Evolutionary conservation across 768 basidiomycete genomes (phyloP), one percentile per base, ranked within the genome.

Genomic region (Collybia sordida): DNA sequence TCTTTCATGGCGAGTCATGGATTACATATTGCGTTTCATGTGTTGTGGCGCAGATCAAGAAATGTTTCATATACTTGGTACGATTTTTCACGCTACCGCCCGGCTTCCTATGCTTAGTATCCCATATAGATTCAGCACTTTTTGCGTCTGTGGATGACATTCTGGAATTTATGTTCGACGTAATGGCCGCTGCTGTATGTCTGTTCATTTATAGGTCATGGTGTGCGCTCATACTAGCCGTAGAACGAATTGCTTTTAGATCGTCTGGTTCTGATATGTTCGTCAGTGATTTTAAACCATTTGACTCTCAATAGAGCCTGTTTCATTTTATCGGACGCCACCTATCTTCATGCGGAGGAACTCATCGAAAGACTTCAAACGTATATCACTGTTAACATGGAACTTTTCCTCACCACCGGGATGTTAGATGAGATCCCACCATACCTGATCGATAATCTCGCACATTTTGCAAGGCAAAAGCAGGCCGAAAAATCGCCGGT

Each of bases 181-280:
- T 98, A 14, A 81, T 97, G 66, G 85, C 86, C 28, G 86, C 83
- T 15, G 92, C 94, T 28, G 93, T 94, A 63, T 64, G 81, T 72
- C 23, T 1, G 14, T 6, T 51, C 19, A n/a, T 21, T 9, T 1
- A 5, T 31, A 17, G 14, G 8, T 24, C 17, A 3, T 41, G 14
- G 23, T 45, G 24, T 31, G 58, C 43, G 3, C 18, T 59, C 18
- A 59, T 42, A 8, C 4, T 7, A 8, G 22, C 28, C 6, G 4
- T 53, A 95, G 88, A 94, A 88, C 55, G 93, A 98, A 67, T 70
- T 98, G 2, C 78, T 97, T 7, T 72, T 98, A n/a, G 90, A 91
- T 60, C 83, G 86, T 17, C 79, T 98, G 17, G 79, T 92, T 28
- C 77, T 90, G 2, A 69, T 96, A 21, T 97, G 94, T 69, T 95